A percentile compares a stretch with the other conserved stretches of the same genome.
Evolutionary conservation across 345 rosid species (phyloP).

Genomic region (Corymbia maculata): DNA sequence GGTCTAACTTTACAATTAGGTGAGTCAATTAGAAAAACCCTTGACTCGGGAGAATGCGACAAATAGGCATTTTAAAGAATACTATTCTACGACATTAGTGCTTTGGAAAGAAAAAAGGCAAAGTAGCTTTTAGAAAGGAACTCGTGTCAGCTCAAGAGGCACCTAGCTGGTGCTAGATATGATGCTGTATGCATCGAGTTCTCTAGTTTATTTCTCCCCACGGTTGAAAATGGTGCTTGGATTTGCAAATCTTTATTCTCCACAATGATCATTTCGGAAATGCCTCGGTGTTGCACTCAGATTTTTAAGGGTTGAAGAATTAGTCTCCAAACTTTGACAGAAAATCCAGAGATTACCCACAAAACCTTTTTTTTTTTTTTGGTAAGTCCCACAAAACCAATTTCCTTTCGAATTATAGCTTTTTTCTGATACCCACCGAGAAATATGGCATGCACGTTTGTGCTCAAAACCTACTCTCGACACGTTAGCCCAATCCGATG

Average conservation of each 20-base stretch:
- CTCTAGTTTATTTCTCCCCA: neutral
- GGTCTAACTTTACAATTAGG: neutral
- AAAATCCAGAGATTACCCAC: neutral
- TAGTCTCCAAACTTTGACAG: neutral
- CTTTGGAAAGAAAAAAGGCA: neutral
- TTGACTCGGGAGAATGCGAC: fast-evolving
- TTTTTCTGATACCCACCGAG: neutral
- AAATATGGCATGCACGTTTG: neutral
- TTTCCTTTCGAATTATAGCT: neutral
- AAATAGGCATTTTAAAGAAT: neutral
- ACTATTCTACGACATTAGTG: neutral
- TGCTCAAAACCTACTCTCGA: neutral
- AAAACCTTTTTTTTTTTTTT: too few relatives aligned
- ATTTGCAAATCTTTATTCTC: neutral
- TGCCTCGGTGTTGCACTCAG: too few relatives aligned
- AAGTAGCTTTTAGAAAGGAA: neutral
- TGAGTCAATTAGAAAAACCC: neutral
- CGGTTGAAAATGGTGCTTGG: neutral
- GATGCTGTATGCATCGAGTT: neutral
- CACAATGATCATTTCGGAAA: neutral
- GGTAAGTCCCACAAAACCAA: neutral
- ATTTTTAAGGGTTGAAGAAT: too few relatives aligned
- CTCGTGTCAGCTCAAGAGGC: neutral
- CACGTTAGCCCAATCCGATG: neutral
- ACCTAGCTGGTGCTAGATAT: neutral